Conservation (phyloP, 306 rosid species). For the Medicago ruthenica region DNA sequence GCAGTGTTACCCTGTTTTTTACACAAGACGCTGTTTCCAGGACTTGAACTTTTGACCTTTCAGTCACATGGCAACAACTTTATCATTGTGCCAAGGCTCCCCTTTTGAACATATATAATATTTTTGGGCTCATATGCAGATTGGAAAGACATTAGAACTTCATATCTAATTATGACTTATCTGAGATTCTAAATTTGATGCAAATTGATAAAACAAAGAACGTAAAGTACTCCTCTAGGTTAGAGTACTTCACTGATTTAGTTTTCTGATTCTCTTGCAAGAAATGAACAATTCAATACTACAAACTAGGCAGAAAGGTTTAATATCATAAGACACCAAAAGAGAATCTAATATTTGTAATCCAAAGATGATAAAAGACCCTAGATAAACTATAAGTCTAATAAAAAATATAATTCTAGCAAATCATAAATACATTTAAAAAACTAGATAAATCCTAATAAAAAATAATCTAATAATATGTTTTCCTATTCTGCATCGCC, state of each 20-base stretch:
- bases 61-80: too few relatives aligned
- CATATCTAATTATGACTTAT: background rate
- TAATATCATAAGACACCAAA: background rate
- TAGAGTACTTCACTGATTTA: background rate
- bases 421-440: slow-evolving; percentile 28
- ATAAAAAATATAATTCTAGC: background rate
- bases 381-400: background rate
- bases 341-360: background rate
- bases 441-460: background rate
- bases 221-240: slow-evolving; percentile 3
- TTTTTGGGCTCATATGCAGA: slow-evolving; percentile 7
- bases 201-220: background rate
- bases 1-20: too few relatives aligned
- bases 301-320: background rate
- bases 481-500: slow-evolving; percentile 18
- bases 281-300: background rate
- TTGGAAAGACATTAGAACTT: background rate
- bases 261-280: slow-evolving; percentile 2
- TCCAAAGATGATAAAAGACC: slow-evolving; percentile 18
- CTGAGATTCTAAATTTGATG: background rate
- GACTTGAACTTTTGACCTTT: too few relatives aligned
- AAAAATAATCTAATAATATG: background rate
- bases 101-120: background rate
- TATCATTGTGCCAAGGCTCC: too few relatives aligned
- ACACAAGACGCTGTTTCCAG: too few relatives aligned